A percentile compares a stretch with the other conserved stretches of the same genome.
These are phyloP conservation scores for Clonostachys sp. DNA, from an alignment of 2,329 filamentous ascomycete genomes.

Conservation along the genomic window DNA sequence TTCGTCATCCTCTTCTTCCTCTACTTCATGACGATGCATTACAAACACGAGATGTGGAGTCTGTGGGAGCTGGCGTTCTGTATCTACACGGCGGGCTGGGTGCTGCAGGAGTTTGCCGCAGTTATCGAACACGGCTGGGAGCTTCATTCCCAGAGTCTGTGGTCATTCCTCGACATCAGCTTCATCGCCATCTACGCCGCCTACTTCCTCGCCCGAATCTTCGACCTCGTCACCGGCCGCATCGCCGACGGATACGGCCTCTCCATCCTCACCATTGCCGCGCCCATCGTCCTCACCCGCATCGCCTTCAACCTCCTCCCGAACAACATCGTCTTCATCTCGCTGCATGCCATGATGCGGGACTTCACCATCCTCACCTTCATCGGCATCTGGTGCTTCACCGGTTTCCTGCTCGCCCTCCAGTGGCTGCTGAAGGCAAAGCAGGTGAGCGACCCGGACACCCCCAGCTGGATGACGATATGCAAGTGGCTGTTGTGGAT, in stretches of 20 bases:
- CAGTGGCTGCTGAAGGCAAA: conserved; percentile 51
- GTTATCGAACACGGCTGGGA: conserved; percentile 63
- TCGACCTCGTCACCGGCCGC: no score
- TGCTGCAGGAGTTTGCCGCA: conserved; percentile 59
- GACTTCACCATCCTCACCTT: conserved; percentile 65
- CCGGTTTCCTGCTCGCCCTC: conserved; percentile 65
- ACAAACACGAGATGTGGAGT: no score
- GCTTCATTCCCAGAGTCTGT: conserved; percentile 70
- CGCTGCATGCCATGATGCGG: conserved; percentile 68
- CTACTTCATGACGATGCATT: conserved; percentile 61
- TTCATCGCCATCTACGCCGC: conserved; percentile 58
- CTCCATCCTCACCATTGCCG: conserved; percentile 56
- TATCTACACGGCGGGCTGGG: conserved; percentile 64
- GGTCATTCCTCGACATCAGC: conserved; percentile 70
- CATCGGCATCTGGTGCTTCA: conserved; percentile 65
- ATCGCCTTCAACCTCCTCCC: conserved; percentile 70
- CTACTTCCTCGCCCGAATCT: conserved; percentile 52
- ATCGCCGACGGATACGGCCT: no score
- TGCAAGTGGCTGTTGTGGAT: conserved; percentile 77
- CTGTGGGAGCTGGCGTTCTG: conserved; percentile 55
- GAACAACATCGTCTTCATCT: conserved; percentile 72
- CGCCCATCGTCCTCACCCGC: conserved; percentile 65
- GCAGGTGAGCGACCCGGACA: not conserved
- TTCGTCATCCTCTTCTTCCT: conserved; percentile 60
- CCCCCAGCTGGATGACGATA: conserved; percentile 46